Conservation (phyloP, 2,329 filamentous ascomycete species). For the Leptographium flavum region DNA sequence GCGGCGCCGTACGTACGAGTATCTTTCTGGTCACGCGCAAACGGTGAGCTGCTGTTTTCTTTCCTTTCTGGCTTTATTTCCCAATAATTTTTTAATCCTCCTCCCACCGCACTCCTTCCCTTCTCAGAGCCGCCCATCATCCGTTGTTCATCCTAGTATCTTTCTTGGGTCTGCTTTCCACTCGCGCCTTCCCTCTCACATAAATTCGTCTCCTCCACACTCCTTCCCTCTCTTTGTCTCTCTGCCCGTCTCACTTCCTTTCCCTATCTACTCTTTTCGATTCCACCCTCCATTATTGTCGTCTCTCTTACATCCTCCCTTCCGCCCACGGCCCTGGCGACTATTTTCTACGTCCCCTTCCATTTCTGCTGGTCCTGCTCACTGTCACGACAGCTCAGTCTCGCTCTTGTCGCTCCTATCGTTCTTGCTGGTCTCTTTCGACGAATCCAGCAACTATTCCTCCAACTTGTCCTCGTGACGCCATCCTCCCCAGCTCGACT, state of each 20-base stretch:
- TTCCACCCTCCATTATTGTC: background rate
- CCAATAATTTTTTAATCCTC: slow-evolving; percentile 2
- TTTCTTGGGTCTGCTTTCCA: background rate
- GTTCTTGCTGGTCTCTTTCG: background rate
- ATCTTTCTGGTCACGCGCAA: background rate
- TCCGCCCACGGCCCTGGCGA: background rate
- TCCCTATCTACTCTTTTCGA: background rate
- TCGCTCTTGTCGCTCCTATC: too few species aligned
- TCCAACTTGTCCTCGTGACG: background rate
- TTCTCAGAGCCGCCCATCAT: slow-evolving; percentile 7
- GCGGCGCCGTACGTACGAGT: background rate
- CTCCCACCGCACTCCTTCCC: slow-evolving; percentile 13
- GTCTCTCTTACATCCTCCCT: too few species aligned
- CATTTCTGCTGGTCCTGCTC: background rate
- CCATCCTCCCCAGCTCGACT: background rate
- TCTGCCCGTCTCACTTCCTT: background rate
- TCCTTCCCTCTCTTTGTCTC: background rate
- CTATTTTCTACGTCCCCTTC: background rate
- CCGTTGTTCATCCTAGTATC: background rate
- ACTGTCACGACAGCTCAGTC: background rate
- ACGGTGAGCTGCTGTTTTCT: background rate
- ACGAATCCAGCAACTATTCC: background rate
- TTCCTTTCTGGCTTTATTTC: background rate
- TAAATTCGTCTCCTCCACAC: slow-evolving; percentile 5
- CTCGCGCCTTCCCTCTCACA: slow-evolving; percentile 8